phyloP scores from a whole-genome alignment of 2,329 filamentous ascomycete genomes.

The Karstenula rhodostoma region DNA sequence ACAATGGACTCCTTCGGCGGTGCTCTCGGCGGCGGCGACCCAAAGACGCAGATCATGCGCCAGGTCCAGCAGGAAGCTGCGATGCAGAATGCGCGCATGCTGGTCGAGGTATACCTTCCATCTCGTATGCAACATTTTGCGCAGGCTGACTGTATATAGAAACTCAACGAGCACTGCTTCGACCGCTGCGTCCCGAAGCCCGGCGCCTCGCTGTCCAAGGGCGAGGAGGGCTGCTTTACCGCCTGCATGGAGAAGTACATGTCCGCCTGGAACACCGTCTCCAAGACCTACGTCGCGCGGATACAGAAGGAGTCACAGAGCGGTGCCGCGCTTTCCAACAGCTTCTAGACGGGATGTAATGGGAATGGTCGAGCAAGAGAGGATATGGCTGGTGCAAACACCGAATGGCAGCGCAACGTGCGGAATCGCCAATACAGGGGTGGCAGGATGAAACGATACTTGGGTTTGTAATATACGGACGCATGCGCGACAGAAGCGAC shows the following conservation, averaged over 20 bases:
- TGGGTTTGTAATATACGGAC: constrained; percentile 6
- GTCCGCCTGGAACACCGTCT: constrained; percentile 61
- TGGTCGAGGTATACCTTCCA: constrained; percentile 54
- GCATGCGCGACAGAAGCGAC: neutral
- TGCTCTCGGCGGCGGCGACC: constrained; percentile 48
- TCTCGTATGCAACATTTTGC: neutral
- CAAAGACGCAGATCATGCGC: constrained; percentile 59
- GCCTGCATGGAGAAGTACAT: constrained; percentile 66
- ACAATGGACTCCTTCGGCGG: neutral
- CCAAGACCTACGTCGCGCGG: constrained; percentile 57
- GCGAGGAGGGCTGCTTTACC: constrained; percentile 60
- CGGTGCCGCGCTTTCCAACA: constrained; percentile 17
- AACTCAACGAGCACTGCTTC: constrained; percentile 66
- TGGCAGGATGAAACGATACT: neutral
- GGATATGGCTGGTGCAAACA: neutral
- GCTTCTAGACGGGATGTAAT: constrained; percentile 8
- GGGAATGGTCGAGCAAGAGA: neutral
- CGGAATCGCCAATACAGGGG: neutral
- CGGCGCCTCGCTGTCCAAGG: constrained; percentile 58
- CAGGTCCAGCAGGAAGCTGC: constrained; percentile 63
- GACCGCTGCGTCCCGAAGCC: constrained; percentile 63
- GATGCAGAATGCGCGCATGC: constrained; percentile 59
- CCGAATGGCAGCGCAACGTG: neutral
- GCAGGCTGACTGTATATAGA: constrained; percentile 46
- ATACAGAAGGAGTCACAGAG: constrained; percentile 54